These are phyloP conservation scores for Leucogyrophana mollusca DNA, from an alignment of 768 basidiomycete species.

Conservation along the genomic window DNA sequence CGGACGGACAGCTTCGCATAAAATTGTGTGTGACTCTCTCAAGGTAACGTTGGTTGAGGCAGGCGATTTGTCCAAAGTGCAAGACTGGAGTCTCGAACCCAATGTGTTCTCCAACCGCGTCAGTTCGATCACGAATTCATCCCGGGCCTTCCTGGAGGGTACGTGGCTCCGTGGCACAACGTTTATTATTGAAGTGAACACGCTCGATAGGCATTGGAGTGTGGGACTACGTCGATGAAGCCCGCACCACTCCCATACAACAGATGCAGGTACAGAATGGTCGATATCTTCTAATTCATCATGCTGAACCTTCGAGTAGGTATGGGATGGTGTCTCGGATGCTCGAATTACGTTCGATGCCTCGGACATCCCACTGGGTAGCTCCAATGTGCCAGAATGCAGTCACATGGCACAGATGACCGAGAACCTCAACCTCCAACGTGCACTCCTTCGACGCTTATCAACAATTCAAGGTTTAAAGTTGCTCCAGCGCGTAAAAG, in stretches of 20 bases:
- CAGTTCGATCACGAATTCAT: conserved; percentile 79
- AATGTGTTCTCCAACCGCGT: conserved; percentile 78
- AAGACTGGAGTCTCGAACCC: conserved; percentile 59
- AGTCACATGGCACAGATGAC: conserved; percentile 78
- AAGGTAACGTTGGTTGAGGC: conserved; percentile 80
- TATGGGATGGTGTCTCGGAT: conserved; percentile 91
- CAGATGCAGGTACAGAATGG: conserved; percentile 72
- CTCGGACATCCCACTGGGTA: conserved; percentile 34
- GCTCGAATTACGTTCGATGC: conserved; percentile 74
- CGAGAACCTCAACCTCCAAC: conserved; percentile 93
- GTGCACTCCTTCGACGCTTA: conserved; percentile 71
- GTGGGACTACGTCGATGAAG: conserved; percentile 75
- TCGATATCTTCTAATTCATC: neutral
- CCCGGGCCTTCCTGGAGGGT: conserved; percentile 69
- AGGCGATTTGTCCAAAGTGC: conserved; percentile 66
- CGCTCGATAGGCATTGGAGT: conserved; percentile 64
- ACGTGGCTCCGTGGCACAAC: conserved; percentile 6
- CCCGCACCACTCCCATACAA: conserved; percentile 69
- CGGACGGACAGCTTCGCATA: conserved; percentile 47
- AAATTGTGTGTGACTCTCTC: conserved; percentile 47
- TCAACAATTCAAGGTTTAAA: conserved; percentile 49
- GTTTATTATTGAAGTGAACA: conserved; percentile 8
- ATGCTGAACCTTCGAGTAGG: conserved; percentile 37
- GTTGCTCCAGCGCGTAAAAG: conserved; percentile 72
- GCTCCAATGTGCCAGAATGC: conserved; percentile 24